A percentile compares a stretch with the other conserved stretches of the same genome.
These are phyloP conservation scores for Neurospora cerealis DNA, from an alignment of 495 filamentous ascomycete species.

Conservation along the genomic window DNA sequence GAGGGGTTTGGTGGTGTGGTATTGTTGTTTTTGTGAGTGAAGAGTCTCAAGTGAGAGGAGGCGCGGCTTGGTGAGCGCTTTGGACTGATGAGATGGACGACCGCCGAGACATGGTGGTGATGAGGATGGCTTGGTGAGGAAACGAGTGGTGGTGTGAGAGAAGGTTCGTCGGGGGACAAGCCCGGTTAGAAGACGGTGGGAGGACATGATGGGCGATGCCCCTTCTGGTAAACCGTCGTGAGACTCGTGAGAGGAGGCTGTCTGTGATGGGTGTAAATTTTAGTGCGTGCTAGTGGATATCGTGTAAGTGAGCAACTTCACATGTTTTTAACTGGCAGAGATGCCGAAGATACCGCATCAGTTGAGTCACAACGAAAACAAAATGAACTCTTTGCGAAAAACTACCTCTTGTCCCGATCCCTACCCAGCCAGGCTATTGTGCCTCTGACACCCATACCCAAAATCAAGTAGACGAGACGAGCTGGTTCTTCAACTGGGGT, in stretches of 20 bases:
- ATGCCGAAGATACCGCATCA: neutral
- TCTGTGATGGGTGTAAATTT: neutral
- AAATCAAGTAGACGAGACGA: neutral
- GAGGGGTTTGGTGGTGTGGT: constrained; percentile 16
- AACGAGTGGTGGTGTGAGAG: neutral
- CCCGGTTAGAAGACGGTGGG: constrained; percentile 4
- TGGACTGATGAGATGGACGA: neutral
- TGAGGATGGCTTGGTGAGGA: neutral
- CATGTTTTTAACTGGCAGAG: neutral
- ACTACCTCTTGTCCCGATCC: neutral
- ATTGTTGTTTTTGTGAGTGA: neutral
- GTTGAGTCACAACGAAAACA: neutral
- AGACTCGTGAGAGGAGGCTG: neutral
- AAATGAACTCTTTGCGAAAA: neutral
- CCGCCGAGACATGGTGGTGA: neutral
- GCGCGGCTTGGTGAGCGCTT: constrained; percentile 5
- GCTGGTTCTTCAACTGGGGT: neutral
- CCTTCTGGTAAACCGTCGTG: neutral
- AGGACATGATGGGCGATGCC: constrained; percentile 2
- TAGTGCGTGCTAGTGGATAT: neutral
- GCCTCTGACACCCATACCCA: neutral
- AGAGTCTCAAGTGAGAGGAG: constrained; percentile 6
- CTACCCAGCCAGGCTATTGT: neutral
- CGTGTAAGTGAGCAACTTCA: neutral
- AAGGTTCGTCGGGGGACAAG: constrained; percentile 8